phyloP scores from a whole-genome alignment of 2,329 filamentous ascomycete genomes.

The Ceratocystiopsis sp. region DNA sequence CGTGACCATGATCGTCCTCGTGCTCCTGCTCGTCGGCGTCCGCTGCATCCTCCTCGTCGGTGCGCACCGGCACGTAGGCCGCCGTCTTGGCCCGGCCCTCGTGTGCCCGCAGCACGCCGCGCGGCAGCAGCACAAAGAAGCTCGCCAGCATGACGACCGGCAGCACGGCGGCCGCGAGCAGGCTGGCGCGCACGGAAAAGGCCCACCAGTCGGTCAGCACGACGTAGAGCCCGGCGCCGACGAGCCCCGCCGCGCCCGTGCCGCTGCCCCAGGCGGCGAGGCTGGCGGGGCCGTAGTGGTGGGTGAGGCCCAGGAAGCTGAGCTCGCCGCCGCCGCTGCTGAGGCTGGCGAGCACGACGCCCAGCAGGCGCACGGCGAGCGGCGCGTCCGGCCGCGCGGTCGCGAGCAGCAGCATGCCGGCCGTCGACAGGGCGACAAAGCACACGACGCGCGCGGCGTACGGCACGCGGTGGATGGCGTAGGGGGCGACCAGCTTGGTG shows the following conservation, averaged over 20 bases:
- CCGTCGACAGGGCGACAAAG: slow-evolving; percentile 59
- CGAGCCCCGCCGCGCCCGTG: slow-evolving; percentile 73
- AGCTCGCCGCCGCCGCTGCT: slow-evolving; percentile 78
- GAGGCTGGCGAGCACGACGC: slow-evolving; percentile 70
- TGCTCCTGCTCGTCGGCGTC: slow-evolving; percentile 10
- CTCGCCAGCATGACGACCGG: slow-evolving; percentile 69
- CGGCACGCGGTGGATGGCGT: slow-evolving; percentile 79
- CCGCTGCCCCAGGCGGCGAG: slow-evolving; percentile 86
- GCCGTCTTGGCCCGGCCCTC: slow-evolving; percentile 14
- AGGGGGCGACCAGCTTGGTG: slow-evolving; percentile 76
- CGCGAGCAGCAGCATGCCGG: slow-evolving; percentile 79
- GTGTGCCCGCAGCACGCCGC: slow-evolving; percentile 45
- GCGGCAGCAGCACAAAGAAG: slow-evolving; percentile 71
- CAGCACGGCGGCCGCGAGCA: slow-evolving; percentile 63
- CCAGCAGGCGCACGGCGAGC: slow-evolving; percentile 59
- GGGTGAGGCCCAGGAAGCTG: slow-evolving; percentile 78
- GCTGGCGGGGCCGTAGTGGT: slow-evolving; percentile 79
- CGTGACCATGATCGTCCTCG: too few species aligned
- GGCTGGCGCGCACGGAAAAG: slow-evolving; percentile 54
- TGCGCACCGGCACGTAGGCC: slow-evolving; percentile 18
- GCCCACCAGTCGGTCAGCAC: slow-evolving; percentile 65
- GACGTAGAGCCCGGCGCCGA: slow-evolving; percentile 79
- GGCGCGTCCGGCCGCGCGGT: slow-evolving; percentile 51
- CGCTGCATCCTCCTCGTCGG: slow-evolving; percentile 17
- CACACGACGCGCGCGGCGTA: slow-evolving; percentile 59